Conservation (phyloP, 768 basidiomycete species). For the Mrakia frigida region DNA sequence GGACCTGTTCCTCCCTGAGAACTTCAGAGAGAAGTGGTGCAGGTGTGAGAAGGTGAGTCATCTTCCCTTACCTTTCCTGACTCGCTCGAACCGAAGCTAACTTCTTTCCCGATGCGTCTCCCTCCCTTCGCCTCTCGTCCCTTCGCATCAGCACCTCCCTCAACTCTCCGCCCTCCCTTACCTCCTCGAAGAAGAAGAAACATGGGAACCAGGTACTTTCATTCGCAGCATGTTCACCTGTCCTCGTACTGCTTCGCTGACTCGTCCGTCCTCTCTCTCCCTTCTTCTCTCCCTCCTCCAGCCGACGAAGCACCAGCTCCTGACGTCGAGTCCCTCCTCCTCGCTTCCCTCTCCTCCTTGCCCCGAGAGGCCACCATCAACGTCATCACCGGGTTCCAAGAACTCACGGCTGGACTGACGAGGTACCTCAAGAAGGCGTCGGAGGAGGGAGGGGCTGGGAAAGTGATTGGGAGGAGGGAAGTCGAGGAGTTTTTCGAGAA, state of each 20-base stretch:
- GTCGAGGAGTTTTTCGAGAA: constrained; percentile 14
- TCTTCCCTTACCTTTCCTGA: neutral
- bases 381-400: constrained; percentile 11
- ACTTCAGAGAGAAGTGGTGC: constrained; percentile 35
- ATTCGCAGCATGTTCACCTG: too few species aligned
- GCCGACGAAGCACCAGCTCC: neutral
- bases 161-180: neutral
- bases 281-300: neutral
- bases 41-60: constrained; percentile 34
- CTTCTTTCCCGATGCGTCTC: too few species aligned
- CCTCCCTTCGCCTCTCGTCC: too few species aligned
- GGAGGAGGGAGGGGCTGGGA: neutral
- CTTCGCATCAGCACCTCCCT: constrained; percentile 10
- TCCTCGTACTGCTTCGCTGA: neutral
- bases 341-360: neutral
- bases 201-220: constrained; percentile 4
- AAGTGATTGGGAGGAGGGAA: neutral
- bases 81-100: neutral
- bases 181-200: constrained; percentile 16
- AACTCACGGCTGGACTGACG: neutral
- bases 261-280: neutral
- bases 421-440: neutral
- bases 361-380: neutral
- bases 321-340: neutral
- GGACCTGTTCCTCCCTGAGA: constrained; percentile 36